A percentile compares a stretch with the other conserved stretches of the same genome.
Conservation (phyloP, 164 flowering plant species). For the Vitis riparia region DNA sequence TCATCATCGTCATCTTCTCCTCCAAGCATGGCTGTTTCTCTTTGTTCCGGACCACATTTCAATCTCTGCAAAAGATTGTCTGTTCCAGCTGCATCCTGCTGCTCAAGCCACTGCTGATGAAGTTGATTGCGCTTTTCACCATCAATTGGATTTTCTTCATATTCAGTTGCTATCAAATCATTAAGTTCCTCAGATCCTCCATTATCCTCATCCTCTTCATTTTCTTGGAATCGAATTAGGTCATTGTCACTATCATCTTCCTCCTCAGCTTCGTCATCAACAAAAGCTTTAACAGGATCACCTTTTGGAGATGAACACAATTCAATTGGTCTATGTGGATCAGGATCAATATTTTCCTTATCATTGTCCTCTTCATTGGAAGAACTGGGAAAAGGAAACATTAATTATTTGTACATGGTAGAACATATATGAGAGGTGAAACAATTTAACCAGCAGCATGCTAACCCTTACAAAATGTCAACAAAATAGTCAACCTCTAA, state of each 20-base stretch:
- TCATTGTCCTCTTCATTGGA: constrained; percentile 73
- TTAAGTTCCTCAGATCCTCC: constrained; percentile 64
- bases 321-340: constrained; percentile 16
- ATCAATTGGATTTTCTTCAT: constrained; percentile 63
- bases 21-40: constrained; percentile 30
- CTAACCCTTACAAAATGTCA: not conserved
- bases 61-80: constrained; percentile 75
- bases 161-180: constrained; percentile 71
- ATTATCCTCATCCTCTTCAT: constrained; percentile 67
- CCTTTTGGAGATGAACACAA: constrained; percentile 38
- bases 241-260: constrained; percentile 95
- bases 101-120: constrained; percentile 91
- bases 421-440: not conserved
- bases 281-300: constrained; percentile 79
- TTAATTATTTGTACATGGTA: not conserved
- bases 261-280: constrained; percentile 94
- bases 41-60: constrained; percentile 45
- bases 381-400: constrained; percentile 38
- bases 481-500: not conserved
- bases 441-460: not conserved
- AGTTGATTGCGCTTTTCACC: constrained; percentile 73
- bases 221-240: constrained; percentile 43
- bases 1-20: constrained; percentile 32
- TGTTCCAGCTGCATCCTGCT: constrained; percentile 87
- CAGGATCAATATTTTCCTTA: constrained; percentile 72